These are phyloP conservation scores for Parasitella parasitica DNA, from an alignment of 371 early-diverging fungal genomes.

Conservation along the genomic window DNA sequence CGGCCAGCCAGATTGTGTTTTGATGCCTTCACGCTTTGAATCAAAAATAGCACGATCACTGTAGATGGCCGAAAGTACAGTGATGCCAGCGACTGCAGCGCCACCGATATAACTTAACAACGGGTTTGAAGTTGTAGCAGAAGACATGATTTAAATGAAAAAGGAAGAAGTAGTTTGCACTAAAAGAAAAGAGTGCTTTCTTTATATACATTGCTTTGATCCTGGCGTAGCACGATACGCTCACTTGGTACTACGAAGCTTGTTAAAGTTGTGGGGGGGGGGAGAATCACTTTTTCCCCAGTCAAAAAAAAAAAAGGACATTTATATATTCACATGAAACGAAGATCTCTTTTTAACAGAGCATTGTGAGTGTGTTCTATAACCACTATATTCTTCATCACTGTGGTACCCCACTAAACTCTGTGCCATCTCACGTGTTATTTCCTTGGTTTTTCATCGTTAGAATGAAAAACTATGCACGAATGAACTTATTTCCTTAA, in stretches of 20 bases:
- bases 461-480: background rate
- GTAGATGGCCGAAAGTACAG: constrained; percentile 23
- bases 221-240: background rate
- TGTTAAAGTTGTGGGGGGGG: constrained; percentile 1
- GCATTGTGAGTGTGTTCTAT: background rate
- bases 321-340: background rate
- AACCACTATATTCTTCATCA: background rate
- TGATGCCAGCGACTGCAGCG: constrained; percentile 24
- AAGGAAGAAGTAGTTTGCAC: background rate
- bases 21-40: constrained; percentile 9
- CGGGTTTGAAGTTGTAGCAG: constrained; percentile 10
- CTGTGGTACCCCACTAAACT: background rate
- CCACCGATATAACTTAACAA: constrained; percentile 21
- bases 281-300: background rate
- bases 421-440: background rate
- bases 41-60: constrained; percentile 26
- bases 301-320: background rate
- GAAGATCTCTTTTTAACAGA: background rate
- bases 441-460: background rate
- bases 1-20: constrained; percentile 20
- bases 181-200: background rate
- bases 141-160: background rate
- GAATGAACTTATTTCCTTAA: background rate
- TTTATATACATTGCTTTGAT: too few species aligned
- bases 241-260: background rate